Base-by-base conservation (phyloP, 331 rosid genomes). In the Quercus tomentella region DNA sequence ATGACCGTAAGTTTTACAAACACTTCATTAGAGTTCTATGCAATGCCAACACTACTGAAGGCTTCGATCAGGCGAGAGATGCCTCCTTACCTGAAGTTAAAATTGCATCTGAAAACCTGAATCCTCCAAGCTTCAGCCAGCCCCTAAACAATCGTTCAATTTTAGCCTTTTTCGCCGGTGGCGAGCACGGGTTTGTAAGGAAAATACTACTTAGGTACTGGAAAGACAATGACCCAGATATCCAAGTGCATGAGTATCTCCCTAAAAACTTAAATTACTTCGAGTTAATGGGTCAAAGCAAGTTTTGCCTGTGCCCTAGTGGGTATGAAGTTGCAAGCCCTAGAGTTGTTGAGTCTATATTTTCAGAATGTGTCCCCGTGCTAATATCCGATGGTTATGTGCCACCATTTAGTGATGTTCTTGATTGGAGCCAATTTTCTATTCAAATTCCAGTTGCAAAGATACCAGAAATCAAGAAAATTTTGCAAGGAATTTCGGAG, bases 301-400 rank as follows among this genome's bases (percentile, higher is more conserved):
- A 41, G 80, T 91, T 82, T 51, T 91, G 96, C 80, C 60, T 89
- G 70, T 91, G 93, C 84, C 96, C 93, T 2, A 91, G 96, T 17
- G 93, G 89, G 23, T 84, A 77, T 4, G 96, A 91, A 76, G 96
- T 89, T 57, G 93, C 96, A 1, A 91, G 91, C 84, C 96, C 96
- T 1, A 87, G 96, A 73, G 76, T 91, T 9, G 89, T 91, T 6
- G 93, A 91, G 70, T 52, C 93, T n/a, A 89, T 91, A 31, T 76
- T 82, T 41, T 78, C 83, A 7, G 90, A 84, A 0, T 89, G 96
- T 73, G 88, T 91, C 8, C 96, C 92, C 1, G 93, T 91, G 61
- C 56, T 91, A 35, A 79, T 91, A 17, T 87, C 92, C 0, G 88
- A 89, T 22, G 22, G 58, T 14, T 89, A 88, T 22, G 89, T 85